Percentiles rank a stretch among this genome's conserved stretches.
Evolutionary conservation across 257 asterid species (phyloP).

Genomic region (Forsythia suspensa): DNA sequence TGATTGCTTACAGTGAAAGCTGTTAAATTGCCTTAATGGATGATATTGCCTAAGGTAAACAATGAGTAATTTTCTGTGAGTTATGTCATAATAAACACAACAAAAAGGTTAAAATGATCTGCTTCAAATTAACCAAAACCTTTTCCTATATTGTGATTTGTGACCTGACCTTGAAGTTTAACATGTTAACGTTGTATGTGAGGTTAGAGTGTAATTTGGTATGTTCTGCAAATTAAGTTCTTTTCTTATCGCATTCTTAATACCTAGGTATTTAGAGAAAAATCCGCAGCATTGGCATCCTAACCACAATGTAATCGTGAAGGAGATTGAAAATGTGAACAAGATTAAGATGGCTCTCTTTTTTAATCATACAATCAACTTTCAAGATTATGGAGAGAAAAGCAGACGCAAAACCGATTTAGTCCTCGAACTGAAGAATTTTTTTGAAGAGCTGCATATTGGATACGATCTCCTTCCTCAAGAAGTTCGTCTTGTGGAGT

Average conservation of each 20-base stretch:
- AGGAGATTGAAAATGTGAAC: slow-evolving; percentile 88
- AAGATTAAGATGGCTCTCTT: slow-evolving; percentile 76
- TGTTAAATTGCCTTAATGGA: neutral
- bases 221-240: no score
- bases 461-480: slow-evolving; percentile 80
- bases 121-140: neutral
- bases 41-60: neutral
- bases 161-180: no score
- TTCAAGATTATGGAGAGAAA: slow-evolving; percentile 68
- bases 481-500: slow-evolving; percentile 58
- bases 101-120: neutral
- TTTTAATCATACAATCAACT: slow-evolving; percentile 82
- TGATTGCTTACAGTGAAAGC: neutral
- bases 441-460: slow-evolving; percentile 75
- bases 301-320: slow-evolving; percentile 78
- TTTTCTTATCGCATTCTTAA: neutral
- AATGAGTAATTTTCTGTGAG: neutral
- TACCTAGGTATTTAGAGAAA: slow-evolving; percentile 47
- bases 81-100: neutral
- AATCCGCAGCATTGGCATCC: slow-evolving; percentile 81
- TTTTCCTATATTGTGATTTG: no score
- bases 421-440: slow-evolving; percentile 71
- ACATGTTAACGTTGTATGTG: no score
- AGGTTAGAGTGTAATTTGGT: no score
- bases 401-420: slow-evolving; percentile 61